A percentile compares a stretch with the other conserved stretches of the same genome.
Evolutionary conservation across 1,284 basidiomycete genomes (phyloP).

Genomic region (Cutaneotrichosporon sp.): DNA sequence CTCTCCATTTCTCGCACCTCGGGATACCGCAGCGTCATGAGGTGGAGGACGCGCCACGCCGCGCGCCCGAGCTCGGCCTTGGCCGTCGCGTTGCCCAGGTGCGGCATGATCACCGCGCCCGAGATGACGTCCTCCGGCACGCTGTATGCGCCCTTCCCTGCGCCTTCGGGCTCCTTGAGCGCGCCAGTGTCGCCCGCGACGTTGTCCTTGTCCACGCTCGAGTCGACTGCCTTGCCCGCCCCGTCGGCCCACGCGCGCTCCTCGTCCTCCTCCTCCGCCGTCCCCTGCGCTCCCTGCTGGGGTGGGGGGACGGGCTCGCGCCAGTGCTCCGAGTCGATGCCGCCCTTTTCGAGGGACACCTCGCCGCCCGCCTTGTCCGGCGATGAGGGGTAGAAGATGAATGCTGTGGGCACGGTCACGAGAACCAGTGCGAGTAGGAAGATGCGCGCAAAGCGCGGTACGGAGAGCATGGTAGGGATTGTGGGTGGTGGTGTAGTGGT

Average conservation of each 20-base stretch:
- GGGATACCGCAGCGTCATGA: conserved; percentile 89
- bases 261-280: conserved; percentile 17
- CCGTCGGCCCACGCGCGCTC: conserved; percentile 18
- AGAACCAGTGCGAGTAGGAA: conserved; percentile 40
- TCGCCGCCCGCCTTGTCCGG: conserved; percentile 10
- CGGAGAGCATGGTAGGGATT: conserved; percentile 23
- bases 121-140: conserved; percentile 25
- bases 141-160: not conserved
- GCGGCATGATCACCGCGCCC: conserved; percentile 86
- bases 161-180: not conserved
- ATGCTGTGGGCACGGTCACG: conserved; percentile 41
- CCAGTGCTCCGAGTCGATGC: conserved; percentile 45
- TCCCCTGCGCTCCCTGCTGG: not conserved
- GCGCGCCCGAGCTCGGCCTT: conserved; percentile 93
- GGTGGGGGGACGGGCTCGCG: conserved; percentile 23
- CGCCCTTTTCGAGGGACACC: conserved; percentile 36
- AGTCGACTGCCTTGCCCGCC: not conserved
- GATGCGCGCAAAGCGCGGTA: conserved; percentile 39
- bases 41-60: conserved; percentile 84
- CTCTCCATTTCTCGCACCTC: too few relatives aligned
- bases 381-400: conserved; percentile 38
- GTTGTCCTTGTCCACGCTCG: not conserved
- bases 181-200: conserved; percentile 1
- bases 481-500: not conserved
- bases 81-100: conserved; percentile 86